A percentile compares a stretch with the other conserved stretches of the same genome.
phyloP scores from a whole-genome alignment of 2,329 filamentous ascomycete species.

The Nothopassalora personata region DNA sequence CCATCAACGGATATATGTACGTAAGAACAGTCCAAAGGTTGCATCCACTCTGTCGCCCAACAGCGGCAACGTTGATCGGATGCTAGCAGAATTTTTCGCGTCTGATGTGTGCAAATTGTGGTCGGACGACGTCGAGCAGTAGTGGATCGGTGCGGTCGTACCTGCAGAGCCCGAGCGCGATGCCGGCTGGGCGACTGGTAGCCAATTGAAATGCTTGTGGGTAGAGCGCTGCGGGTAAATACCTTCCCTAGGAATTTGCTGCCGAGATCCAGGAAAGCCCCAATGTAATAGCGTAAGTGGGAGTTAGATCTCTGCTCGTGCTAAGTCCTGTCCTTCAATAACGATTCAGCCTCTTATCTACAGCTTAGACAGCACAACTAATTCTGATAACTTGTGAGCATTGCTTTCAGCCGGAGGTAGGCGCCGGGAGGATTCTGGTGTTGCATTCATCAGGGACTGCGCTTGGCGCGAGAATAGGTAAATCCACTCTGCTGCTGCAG shows the following conservation, averaged over 20 bases:
- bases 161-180: not conserved
- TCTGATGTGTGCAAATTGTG: not conserved
- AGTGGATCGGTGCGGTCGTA: not conserved
- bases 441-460: not conserved
- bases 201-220: not conserved
- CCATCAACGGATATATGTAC: constrained; percentile 7
- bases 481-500: not conserved
- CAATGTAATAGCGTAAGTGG: not conserved
- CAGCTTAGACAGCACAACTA: not conserved
- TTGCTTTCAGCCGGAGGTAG: not conserved
- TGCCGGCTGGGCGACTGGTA: not conserved
- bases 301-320: not conserved
- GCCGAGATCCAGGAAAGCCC: not conserved
- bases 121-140: not conserved
- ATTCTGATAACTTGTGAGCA: not conserved
- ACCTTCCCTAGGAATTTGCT: not conserved
- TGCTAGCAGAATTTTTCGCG: constrained; percentile 1
- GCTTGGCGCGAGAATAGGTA: not conserved
- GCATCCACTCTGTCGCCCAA: not conserved
- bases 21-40: not conserved
- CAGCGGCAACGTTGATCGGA: not conserved
- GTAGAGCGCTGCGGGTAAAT: not conserved
- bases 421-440: not conserved
- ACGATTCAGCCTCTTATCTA: not conserved
- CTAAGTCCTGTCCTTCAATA: not conserved